Evolutionary conservation across 805 yeast genomes (phyloP).

Genomic region (Komagataella mondaviorum): DNA sequence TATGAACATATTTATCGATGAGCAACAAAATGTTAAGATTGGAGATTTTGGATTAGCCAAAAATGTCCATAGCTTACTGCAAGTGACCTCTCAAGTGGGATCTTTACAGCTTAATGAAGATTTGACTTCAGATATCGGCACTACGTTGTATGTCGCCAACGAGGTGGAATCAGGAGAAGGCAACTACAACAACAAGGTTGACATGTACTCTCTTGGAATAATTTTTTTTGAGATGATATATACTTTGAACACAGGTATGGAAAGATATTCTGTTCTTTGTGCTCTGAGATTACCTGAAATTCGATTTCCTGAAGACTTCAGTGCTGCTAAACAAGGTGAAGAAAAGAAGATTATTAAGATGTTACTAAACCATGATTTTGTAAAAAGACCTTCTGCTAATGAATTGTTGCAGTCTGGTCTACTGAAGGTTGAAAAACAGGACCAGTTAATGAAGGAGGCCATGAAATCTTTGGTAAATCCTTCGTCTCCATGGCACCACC

Average conservation of each 20-base stretch:
- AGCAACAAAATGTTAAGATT: conserved; percentile 74
- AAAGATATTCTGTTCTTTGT: conserved; percentile 63
- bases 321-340: conserved; percentile 28
- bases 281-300: conserved; percentile 44
- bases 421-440: conserved; percentile 82
- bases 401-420: conserved; percentile 67
- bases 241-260: conserved; percentile 84
- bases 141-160: conserved; percentile 83
- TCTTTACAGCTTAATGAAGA: conserved; percentile 37
- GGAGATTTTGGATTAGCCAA: conserved; percentile 98
- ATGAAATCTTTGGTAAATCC: conserved; percentile 77
- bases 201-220: conserved; percentile 88
- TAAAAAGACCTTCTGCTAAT: conserved; percentile 66
- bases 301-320: conserved; percentile 62
- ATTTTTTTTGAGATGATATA: conserved; percentile 94
- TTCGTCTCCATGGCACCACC: conserved; percentile 88
- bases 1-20: conserved; percentile 89
- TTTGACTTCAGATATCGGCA: conserved; percentile 86
- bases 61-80: conserved; percentile 46
- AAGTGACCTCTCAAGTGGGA: conserved; percentile 5
- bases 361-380: conserved; percentile 70
- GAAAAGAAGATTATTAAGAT: conserved; percentile 59
- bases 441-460: conserved; percentile 80
- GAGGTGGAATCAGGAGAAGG: conserved; percentile 69
- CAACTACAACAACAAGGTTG: conserved; percentile 85